Conservation (phyloP, 768 basidiomycete species). For the Leucocoprinus leucothites region DNA sequence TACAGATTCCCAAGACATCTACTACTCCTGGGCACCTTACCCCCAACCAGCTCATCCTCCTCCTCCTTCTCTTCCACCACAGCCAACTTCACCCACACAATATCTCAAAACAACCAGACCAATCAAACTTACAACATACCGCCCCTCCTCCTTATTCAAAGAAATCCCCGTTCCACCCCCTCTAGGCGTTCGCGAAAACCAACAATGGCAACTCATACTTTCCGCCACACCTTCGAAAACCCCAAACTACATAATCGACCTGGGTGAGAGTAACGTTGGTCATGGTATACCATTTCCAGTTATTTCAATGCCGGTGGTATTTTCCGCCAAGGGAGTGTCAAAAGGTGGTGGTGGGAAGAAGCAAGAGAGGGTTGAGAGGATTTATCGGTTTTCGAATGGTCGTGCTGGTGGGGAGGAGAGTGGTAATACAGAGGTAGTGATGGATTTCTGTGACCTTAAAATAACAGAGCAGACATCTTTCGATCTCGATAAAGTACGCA, state of each 20-base stretch:
- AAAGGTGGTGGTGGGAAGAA: conserved; percentile 38
- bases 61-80: conserved; percentile 7
- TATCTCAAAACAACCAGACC: conserved; percentile 34
- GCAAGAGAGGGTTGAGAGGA: conserved; percentile 66
- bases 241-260: conserved; percentile 29
- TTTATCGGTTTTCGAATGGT: conserved; percentile 38
- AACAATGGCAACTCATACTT: conserved; percentile 67
- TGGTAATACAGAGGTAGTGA: neutral
- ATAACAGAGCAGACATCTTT: conserved; percentile 84
- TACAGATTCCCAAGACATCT: conserved; percentile 56
- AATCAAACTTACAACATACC: conserved; percentile 73
- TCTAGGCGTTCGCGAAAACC: conserved; percentile 42
- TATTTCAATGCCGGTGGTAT: conserved; percentile 62
- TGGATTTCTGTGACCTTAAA: conserved; percentile 30
- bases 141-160: conserved; percentile 68
- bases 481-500: conserved; percentile 74
- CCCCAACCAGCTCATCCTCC: neutral
- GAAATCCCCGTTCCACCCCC: conserved; percentile 69
- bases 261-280: conserved; percentile 42
- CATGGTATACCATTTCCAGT: conserved; percentile 52
- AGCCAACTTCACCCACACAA: neutral
- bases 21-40: conserved; percentile 57
- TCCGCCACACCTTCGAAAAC: conserved; percentile 16
- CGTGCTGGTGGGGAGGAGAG: conserved; percentile 3
- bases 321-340: conserved; percentile 25